A percentile compares a stretch with the other conserved stretches of the same genome.
Evolutionary conservation across 176 grass and related monocot species (phyloP).

Genomic region (Elaeis guineensis): DNA sequence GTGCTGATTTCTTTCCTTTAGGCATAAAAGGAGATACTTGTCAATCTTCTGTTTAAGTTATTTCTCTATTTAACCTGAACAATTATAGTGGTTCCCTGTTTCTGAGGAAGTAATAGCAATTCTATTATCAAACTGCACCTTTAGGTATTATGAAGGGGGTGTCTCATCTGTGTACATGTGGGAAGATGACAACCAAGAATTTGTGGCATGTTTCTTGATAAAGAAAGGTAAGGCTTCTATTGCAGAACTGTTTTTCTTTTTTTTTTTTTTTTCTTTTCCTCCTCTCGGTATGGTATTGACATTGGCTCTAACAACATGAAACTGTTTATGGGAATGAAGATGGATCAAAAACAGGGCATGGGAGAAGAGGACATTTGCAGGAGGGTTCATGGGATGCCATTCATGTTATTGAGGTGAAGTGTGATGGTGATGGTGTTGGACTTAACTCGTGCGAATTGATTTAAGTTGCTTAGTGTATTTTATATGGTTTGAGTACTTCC

Average conservation of each 20-base stretch:
- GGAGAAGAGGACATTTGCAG: conserved; percentile 77
- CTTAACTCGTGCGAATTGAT: no score
- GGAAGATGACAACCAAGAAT: conserved; percentile 70
- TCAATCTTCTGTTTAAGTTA: background rate
- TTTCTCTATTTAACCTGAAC: no score
- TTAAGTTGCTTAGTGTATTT: no score
- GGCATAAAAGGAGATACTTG: no score
- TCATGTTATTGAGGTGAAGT: conserved; percentile 88
- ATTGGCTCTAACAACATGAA: background rate
- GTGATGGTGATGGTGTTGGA: no score
- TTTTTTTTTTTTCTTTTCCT: background rate
- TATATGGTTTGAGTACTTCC: no score
- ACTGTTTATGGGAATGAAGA: conserved; percentile 35
- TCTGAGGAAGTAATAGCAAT: background rate
- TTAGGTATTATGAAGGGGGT: conserved; percentile 98
- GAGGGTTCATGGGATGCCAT: conserved; percentile 95
- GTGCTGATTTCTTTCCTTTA: no score
- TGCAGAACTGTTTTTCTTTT: background rate
- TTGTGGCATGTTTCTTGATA: conserved; percentile 94
- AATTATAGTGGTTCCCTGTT: background rate
- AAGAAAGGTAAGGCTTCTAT: conserved; percentile 51
- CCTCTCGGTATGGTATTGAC: background rate
- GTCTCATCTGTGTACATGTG: conserved; percentile 95
- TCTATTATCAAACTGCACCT: conserved; percentile 9
- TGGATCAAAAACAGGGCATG: conserved; percentile 51